A percentile compares a stretch with the other conserved stretches of the same genome.
Evolutionary conservation across 495 filamentous ascomycete genomes (phyloP).

Genomic region (Aspergillus cavernicola): DNA sequence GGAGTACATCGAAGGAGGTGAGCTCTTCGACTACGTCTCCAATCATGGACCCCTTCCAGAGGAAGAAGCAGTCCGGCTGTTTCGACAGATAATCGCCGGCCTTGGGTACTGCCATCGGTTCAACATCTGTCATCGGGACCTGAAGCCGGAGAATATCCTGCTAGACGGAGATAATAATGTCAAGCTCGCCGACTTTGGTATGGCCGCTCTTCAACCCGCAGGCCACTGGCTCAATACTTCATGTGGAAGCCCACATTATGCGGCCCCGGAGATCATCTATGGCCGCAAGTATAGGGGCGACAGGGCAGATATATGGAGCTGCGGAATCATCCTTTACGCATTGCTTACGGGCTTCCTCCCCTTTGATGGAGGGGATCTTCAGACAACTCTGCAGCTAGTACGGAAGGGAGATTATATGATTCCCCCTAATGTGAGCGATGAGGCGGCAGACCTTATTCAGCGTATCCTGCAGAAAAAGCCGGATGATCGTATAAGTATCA

Average conservation of each 20-base stretch:
- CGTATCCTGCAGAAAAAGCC: conserved; percentile 73
- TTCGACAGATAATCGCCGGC: conserved; percentile 90
- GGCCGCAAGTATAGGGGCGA: conserved; percentile 72
- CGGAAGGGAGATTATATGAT: conserved; percentile 68
- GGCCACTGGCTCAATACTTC: conserved; percentile 75
- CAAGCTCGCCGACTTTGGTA: conserved; percentile 96
- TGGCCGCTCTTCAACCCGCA: conserved; percentile 87
- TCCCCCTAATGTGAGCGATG: conserved; percentile 59
- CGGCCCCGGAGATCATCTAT: conserved; percentile 83
- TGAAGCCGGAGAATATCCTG: conserved; percentile 97
- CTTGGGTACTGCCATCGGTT: conserved; percentile 89
- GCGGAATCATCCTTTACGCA: conserved; percentile 85
- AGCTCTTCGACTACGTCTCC: conserved; percentile 81
- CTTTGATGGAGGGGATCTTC: conserved; percentile 66
- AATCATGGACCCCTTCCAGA: conserved; percentile 65
- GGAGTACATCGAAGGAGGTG: conserved; percentile 89
- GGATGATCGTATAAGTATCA: conserved; percentile 67
- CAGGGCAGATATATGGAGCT: conserved; percentile 89
- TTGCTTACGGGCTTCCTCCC: conserved; percentile 76
- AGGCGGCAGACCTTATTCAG: conserved; percentile 75
- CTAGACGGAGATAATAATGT: conserved; percentile 66
- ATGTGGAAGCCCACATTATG: conserved; percentile 95
- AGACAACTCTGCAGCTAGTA: conserved; percentile 60
- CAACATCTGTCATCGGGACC: conserved; percentile 90
- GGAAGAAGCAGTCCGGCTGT: conserved; percentile 74